Conservation (phyloP, 495 filamentous ascomycete species). For the Friedmanniomyces simplex region DNA sequence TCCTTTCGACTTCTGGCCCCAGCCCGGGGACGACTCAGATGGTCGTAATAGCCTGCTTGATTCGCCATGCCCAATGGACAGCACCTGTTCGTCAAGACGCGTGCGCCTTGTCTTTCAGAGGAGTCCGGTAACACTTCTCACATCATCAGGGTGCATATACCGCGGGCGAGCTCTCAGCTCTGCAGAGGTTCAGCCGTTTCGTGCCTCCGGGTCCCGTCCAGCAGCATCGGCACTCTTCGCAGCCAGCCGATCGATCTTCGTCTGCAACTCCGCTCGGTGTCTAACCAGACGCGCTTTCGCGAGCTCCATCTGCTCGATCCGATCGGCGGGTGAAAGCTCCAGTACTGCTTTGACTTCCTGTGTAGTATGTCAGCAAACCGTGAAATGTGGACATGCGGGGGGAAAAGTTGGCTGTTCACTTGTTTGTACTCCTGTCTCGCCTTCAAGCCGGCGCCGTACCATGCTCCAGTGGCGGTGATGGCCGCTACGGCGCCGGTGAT, state of each 20-base stretch:
- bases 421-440: constrained; percentile 35
- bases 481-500: constrained; percentile 41
- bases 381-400: not conserved
- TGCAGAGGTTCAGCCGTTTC: not conserved
- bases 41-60: too few relatives aligned
- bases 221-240: not conserved
- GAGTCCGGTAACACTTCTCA: too few relatives aligned
- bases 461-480: constrained; percentile 39
- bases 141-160: too few relatives aligned
- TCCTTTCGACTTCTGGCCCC: too few relatives aligned
- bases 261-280: constrained; percentile 45
- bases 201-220: not conserved
- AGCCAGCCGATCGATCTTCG: constrained; percentile 40
- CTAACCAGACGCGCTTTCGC: constrained; percentile 38
- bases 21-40: too few relatives aligned
- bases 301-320: constrained; percentile 41
- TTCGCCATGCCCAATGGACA: too few relatives aligned
- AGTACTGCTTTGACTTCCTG: constrained; percentile 4
- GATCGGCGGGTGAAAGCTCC: constrained; percentile 41
- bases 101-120: too few relatives aligned
- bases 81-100: too few relatives aligned
- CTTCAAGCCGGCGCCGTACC: constrained; percentile 52
- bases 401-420: constrained; percentile 9
- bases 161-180: not conserved
- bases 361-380: not conserved